Conservation (phyloP, 2,329 filamentous ascomycete species). For the Neoascochyta sp. region DNA sequence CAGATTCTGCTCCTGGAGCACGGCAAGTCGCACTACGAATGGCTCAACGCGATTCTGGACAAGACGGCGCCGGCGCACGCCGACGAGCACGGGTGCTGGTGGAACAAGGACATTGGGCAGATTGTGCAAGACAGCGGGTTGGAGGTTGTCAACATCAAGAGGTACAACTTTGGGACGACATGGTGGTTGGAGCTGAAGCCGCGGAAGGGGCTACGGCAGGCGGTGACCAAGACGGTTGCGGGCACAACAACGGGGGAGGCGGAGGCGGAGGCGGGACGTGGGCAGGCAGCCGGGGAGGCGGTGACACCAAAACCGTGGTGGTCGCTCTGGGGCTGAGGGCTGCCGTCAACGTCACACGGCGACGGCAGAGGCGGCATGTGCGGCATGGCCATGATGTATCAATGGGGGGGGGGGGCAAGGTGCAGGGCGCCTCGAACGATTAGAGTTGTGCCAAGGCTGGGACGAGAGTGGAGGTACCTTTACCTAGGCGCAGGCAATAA, state of each 20-base stretch:
- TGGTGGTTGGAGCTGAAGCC: constrained; percentile 50
- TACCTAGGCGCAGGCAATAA: no score
- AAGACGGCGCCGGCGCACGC: constrained; percentile 47
- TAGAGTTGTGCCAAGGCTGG: no score
- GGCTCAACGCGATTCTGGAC: constrained; percentile 49
- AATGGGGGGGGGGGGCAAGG: no score
- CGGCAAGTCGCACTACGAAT: constrained; percentile 46
- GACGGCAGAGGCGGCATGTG: no score
- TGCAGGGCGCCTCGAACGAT: no score
- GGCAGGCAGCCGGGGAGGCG: no score
- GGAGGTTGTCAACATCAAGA: constrained; percentile 45
- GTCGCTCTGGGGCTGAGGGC: constrained; percentile 35
- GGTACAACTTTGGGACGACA: constrained; percentile 49
- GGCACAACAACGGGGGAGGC: constrained; percentile 14
- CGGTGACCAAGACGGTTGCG: constrained; percentile 7
- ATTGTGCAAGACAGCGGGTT: constrained; percentile 48
- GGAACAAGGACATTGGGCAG: constrained; percentile 50
- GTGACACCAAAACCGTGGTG: constrained; percentile 33
- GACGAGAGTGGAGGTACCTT: no score
- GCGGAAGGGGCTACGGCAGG: constrained; percentile 27
- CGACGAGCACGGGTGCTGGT: constrained; percentile 51
- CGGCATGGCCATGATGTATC: no score
- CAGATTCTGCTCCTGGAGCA: constrained; percentile 50
- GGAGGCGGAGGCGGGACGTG: constrained; percentile 12
- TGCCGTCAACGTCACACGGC: no score